Conservation (phyloP, 225 moss, liverwort and hornwort genomes). For the Marchantia paleacea region DNA sequence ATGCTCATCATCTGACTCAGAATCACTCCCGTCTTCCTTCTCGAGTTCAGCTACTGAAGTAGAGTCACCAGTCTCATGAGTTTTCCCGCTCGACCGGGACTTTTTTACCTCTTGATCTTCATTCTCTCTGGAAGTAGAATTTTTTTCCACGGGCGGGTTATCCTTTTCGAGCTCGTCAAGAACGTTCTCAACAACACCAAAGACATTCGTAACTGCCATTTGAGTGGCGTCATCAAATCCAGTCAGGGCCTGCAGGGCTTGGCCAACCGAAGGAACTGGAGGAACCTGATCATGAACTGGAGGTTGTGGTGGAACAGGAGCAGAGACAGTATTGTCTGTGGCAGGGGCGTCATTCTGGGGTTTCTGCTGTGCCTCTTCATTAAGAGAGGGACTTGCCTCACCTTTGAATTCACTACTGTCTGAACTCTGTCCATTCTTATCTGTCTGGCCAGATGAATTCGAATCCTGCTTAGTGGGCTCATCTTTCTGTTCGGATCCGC, state of each 20-base stretch:
- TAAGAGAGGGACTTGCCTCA: not conserved
- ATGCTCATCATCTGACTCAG: constrained; percentile 9
- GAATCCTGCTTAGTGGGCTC: not conserved
- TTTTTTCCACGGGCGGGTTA: constrained; percentile 8
- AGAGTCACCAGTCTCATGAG: not conserved
- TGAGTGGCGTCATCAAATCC: constrained; percentile 97
- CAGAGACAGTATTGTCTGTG: constrained; percentile 12
- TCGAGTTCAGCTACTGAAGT: not conserved
- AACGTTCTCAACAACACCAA: constrained; percentile 84
- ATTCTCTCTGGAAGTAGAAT: not conserved
- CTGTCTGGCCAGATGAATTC: not conserved
- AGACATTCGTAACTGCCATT: constrained; percentile 98
- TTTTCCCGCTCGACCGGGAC: not conserved
- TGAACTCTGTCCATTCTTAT: constrained; percentile 2
- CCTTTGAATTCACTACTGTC: constrained; percentile 9
- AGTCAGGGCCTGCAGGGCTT: constrained; percentile 64
- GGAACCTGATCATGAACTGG: not conserved
- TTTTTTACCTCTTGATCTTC: not conserved
- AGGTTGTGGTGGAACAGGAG: constrained; percentile 21
- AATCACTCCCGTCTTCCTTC: not conserved
- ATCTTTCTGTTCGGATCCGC: not conserved
- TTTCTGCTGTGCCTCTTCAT: constrained; percentile 1
- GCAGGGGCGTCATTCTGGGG: constrained; percentile 25
- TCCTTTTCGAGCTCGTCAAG: constrained; percentile 76
- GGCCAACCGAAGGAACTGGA: constrained; percentile 35